Base-by-base conservation (phyloP, 2,329 filamentous ascomycete species). In the Cadophora sp. region DNA sequence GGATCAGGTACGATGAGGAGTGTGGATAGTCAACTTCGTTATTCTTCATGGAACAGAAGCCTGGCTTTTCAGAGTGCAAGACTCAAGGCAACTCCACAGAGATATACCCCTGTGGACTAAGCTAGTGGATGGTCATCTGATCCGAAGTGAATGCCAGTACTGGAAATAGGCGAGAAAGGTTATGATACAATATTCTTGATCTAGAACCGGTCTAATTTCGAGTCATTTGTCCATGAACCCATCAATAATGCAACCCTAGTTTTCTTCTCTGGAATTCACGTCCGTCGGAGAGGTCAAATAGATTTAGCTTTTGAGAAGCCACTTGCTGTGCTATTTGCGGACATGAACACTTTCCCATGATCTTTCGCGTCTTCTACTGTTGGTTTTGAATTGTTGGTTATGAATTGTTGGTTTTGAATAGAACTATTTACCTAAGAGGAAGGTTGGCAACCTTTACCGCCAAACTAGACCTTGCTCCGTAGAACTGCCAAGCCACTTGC, bases 11-110 rank as follows among this genome's bases (percentile, higher is more conserved):
- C 8, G 50, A 53, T 27, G 50, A 12, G 50, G 50, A 53, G 50
- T 53, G 50, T 53, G 50, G 24, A 9, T 14, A 53, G 50, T 53
- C 50, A 53, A 53, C 50, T 53, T 53, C 50, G 22, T 53, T 53
- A 14, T 53, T 53, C 31, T 34, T 34, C 31, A 4, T 34, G 31
- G 31, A 5, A 34, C 31, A 34, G 31, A 34, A 34, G n/a, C 31
- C 9, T 34, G 31, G 5, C 31, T 34, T 34, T 12, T 27, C 50
- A 53, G 24, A 53, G 22, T 53, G 50, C 22, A 53, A 16, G 50
- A 53, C 2, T 53, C 24, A 53, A 53, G 50, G 24, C 24, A 53
- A 11, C 22, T 53, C 24, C 50, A 27, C 26, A 26, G 50, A 27
- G 50, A 53, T 53, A 53, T 53, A 53, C 24, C 50, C 50, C 50